A percentile compares a stretch with the other conserved stretches of the same genome.
phyloP scores from a whole-genome alignment of 768 basidiomycete genomes.

The Tubosaeta sp. region DNA sequence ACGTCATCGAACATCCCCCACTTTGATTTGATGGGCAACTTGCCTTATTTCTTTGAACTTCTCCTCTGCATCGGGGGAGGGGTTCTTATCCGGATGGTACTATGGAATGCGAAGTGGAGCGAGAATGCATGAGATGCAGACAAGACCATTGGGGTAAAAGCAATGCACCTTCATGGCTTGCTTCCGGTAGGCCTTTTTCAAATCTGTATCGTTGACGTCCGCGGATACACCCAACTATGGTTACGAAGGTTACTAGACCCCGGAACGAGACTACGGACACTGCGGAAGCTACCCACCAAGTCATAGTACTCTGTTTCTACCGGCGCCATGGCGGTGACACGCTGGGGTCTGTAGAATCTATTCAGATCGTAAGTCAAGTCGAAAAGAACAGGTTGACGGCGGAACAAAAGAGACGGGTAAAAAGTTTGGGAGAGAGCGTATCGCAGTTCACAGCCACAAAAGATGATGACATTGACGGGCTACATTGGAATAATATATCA shows the following conservation, averaged over 20 bases:
- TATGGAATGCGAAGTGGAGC: constrained; percentile 27
- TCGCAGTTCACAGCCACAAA: constrained; percentile 26
- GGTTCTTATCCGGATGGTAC: constrained; percentile 97
- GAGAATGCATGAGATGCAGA: background rate
- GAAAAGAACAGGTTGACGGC: background rate
- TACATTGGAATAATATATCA: constrained; percentile 30
- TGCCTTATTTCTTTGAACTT: constrained; percentile 97
- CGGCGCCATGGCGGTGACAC: constrained; percentile 59
- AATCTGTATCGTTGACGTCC: constrained; percentile 71
- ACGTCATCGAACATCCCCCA: constrained; percentile 14
- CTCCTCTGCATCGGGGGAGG: constrained; percentile 86
- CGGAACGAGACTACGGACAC: background rate
- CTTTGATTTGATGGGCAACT: constrained; percentile 16
- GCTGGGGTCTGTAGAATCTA: constrained; percentile 4
- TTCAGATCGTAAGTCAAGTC: background rate
- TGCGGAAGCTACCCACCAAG: constrained; percentile 45
- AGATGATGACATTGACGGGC: constrained; percentile 24
- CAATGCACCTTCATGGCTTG: constrained; percentile 79
- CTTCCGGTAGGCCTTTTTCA: constrained; percentile 95
- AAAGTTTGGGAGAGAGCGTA: background rate
- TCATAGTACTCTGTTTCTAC: constrained; percentile 90
- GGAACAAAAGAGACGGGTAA: constrained; percentile 6
- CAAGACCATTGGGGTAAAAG: background rate
- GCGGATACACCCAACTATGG: constrained; percentile 62
- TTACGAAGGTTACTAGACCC: background rate